Evolutionary conservation across 345 rosid genomes (phyloP).

Genomic region (Capsella bursapastoris): DNA sequence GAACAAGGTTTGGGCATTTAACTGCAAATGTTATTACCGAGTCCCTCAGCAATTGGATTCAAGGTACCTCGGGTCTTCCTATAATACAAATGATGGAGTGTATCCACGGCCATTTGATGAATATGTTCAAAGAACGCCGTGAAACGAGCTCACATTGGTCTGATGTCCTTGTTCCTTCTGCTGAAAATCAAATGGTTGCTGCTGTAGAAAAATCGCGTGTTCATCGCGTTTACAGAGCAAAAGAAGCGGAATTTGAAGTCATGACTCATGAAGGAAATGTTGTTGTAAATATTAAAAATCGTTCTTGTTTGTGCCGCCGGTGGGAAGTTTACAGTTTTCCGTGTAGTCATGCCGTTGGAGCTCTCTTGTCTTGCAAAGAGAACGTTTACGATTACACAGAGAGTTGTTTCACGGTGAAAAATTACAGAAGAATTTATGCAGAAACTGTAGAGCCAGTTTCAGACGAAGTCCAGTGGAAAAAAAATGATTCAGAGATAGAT

Average conservation of each 20-base stretch:
- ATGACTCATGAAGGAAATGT: slow-evolving; percentile 66
- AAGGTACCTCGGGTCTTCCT: slow-evolving; percentile 80
- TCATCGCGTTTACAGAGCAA: slow-evolving; percentile 77
- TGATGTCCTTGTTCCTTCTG: slow-evolving; percentile 80
- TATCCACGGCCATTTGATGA: slow-evolving; percentile 76
- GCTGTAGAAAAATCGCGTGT: slow-evolving; percentile 67
- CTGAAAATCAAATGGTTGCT: slow-evolving; percentile 65
- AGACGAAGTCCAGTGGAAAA: slow-evolving; percentile 73
- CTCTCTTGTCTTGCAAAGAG: slow-evolving; percentile 79
- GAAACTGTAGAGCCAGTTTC: slow-evolving; percentile 85
- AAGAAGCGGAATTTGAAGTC: slow-evolving; percentile 77
- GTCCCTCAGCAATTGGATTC: slow-evolving; percentile 65
- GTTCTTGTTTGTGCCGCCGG: slow-evolving; percentile 74
- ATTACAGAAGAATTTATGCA: slow-evolving; percentile 74
- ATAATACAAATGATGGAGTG: slow-evolving; percentile 93
- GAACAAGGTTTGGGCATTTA: slow-evolving; percentile 77
- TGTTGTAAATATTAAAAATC: slow-evolving; percentile 68
- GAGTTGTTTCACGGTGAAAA: slow-evolving; percentile 81
- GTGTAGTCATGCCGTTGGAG: slow-evolving; percentile 84
- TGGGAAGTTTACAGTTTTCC: slow-evolving; percentile 86
- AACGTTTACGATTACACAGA: slow-evolving; percentile 72
- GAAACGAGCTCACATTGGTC: slow-evolving; percentile 80
- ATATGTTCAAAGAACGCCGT: slow-evolving; percentile 76
- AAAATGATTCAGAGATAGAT: slow-evolving; percentile 44
- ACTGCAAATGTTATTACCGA: slow-evolving; percentile 70